These are phyloP conservation scores for Allium fistulosum DNA, from an alignment of 106 monocot genomes.

Conservation along the genomic window DNA sequence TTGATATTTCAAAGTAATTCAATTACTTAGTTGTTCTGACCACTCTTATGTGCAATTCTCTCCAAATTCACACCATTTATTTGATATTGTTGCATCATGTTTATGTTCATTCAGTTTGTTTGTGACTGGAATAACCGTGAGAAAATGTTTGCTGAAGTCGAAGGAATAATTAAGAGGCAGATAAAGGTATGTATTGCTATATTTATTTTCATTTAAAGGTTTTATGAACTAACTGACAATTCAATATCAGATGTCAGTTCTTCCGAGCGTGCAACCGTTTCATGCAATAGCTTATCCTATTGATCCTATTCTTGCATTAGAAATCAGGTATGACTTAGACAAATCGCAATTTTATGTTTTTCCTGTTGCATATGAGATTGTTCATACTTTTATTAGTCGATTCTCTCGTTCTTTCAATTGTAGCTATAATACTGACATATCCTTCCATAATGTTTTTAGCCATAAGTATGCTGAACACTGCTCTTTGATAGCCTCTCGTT, in stretches of 20 bases:
- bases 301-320: conserved; percentile 81
- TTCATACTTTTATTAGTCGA: background rate
- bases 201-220: background rate
- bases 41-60: too few species aligned
- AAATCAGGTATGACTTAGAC: conserved; percentile 57
- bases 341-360: background rate
- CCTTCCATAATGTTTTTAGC: conserved; percentile 18
- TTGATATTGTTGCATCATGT: background rate
- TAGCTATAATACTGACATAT: background rate
- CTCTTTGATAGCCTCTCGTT: conserved; percentile 83
- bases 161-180: conserved; percentile 81
- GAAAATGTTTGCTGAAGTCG: conserved; percentile 75
- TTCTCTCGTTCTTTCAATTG: background rate
- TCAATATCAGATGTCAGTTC: conserved; percentile 43
- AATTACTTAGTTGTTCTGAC: background rate
- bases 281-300: conserved; percentile 99
- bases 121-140: conserved; percentile 93
- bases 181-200: conserved; percentile 48
- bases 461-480: conserved; percentile 92
- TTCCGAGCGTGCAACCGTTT: conserved; percentile 98
- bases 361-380: background rate
- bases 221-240: background rate
- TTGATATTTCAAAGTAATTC: background rate
- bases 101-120: conserved; percentile 51
- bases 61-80: too few species aligned